These are phyloP conservation scores for Coffea canephora DNA, from an alignment of 257 asterid genomes.

Conservation along the genomic window DNA sequence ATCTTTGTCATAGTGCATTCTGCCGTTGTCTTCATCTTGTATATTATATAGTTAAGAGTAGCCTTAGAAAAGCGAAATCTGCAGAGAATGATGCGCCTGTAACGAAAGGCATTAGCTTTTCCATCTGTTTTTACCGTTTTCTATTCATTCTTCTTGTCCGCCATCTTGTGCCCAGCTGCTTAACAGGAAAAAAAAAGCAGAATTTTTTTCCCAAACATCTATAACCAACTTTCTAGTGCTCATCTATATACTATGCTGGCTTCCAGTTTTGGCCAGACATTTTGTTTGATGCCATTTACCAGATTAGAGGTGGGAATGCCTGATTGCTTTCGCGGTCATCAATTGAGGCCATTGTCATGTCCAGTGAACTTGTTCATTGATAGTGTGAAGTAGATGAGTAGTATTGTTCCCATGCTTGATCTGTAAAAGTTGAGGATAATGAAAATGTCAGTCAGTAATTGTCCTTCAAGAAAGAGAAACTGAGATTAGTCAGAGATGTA, in stretches of 20 bases:
- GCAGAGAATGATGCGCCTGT: conserved; percentile 11
- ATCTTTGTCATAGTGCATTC: conserved; percentile 38
- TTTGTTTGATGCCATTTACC: neutral
- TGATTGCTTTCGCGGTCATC: neutral
- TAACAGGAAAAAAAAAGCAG: neutral
- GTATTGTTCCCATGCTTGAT: conserved; percentile 49
- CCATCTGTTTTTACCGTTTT: conserved; percentile 15
- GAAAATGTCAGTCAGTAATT: neutral
- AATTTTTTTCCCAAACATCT: neutral
- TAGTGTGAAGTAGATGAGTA: conserved; percentile 40
- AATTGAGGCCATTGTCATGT: conserved; percentile 30
- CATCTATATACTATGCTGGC: neutral
- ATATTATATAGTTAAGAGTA: neutral
- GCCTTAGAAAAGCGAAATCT: conserved; percentile 10
- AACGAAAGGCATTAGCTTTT: conserved; percentile 20
- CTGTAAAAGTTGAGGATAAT: conserved; percentile 19
- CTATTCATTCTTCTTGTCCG: conserved; percentile 22
- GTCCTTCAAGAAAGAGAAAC: neutral
- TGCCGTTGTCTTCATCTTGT: conserved; percentile 30
- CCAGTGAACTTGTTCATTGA: conserved; percentile 29
- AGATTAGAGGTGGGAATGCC: neutral
- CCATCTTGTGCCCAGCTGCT: conserved; percentile 1
- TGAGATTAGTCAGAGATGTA: neutral
- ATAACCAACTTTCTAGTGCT: neutral
- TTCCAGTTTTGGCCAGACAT: neutral